These are phyloP conservation scores for Aspergillus phoenicis DNA, from an alignment of 2,329 filamentous ascomycete species.

Conservation along the genomic window DNA sequence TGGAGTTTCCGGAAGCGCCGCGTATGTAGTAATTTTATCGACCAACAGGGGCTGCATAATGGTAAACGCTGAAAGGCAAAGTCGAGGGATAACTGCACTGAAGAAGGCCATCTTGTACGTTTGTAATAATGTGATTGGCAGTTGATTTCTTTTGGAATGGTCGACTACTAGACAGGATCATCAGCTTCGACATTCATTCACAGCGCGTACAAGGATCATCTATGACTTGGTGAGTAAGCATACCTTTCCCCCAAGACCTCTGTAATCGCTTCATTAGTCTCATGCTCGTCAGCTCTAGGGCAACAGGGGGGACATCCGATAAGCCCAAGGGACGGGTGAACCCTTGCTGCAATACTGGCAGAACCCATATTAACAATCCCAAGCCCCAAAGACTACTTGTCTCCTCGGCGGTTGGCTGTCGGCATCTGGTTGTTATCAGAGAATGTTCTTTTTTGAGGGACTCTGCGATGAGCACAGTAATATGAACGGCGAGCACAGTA, in stretches of 20 bases:
- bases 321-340: neutral
- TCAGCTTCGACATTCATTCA: neutral
- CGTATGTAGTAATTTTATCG: neutral
- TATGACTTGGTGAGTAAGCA: neutral
- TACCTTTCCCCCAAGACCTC: neutral
- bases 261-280: neutral
- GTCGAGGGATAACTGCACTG: neutral
- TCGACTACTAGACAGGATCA: neutral
- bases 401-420: neutral
- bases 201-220: no score
- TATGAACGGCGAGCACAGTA: neutral
- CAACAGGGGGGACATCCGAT: neutral
- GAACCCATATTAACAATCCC: neutral
- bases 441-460: neutral
- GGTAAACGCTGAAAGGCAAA: neutral
- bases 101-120: neutral
- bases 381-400: neutral
- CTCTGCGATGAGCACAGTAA: neutral
- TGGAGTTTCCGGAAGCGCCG: neutral
- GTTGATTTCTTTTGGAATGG: neutral
- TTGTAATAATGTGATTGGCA: neutral
- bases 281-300: neutral
- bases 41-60: neutral
- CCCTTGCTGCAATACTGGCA: neutral
- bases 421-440: neutral